Conservation (phyloP, 139 green algal species). For the Eudorina sp. region DNA sequence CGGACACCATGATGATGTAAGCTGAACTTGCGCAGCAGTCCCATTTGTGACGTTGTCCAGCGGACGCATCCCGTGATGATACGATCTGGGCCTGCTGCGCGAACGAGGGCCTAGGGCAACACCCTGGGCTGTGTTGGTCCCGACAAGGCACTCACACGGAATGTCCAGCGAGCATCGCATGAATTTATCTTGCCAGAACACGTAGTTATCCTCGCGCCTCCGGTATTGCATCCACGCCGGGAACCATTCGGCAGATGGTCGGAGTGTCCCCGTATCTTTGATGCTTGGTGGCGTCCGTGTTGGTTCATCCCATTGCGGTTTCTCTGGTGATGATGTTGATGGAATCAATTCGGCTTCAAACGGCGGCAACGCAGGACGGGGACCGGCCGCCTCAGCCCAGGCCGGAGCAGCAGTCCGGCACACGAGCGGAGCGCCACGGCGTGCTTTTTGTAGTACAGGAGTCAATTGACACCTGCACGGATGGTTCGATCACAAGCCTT, state of each 20-base stretch:
- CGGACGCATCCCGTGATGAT: no score
- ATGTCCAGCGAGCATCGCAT: constrained; percentile 65
- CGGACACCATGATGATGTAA: no score
- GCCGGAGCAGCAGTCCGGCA: constrained; percentile 36
- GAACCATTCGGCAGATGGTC: constrained; percentile 64
- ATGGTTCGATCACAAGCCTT: not conserved
- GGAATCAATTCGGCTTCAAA: not conserved
- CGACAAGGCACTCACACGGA: constrained; percentile 61
- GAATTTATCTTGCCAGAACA: constrained; percentile 77
- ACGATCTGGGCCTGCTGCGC: no score
- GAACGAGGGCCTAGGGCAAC: no score
- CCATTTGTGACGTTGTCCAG: no score
- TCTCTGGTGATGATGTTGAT: not conserved
- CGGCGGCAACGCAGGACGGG: not conserved
- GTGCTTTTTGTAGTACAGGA: not conserved
- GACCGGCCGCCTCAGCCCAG: constrained; percentile 2
- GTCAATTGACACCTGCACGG: constrained; percentile 5
- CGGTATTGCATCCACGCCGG: constrained; percentile 75
- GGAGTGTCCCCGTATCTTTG: constrained; percentile 61
- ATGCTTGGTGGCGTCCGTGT: constrained; percentile 47
- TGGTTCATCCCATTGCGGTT: not conserved
- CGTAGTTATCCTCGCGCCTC: constrained; percentile 69
- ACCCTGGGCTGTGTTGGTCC: no score
- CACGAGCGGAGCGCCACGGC: not conserved
- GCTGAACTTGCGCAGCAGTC: no score